phyloP scores from a whole-genome alignment of 1,284 basidiomycete genomes.

The Porogramme epimiltina region DNA sequence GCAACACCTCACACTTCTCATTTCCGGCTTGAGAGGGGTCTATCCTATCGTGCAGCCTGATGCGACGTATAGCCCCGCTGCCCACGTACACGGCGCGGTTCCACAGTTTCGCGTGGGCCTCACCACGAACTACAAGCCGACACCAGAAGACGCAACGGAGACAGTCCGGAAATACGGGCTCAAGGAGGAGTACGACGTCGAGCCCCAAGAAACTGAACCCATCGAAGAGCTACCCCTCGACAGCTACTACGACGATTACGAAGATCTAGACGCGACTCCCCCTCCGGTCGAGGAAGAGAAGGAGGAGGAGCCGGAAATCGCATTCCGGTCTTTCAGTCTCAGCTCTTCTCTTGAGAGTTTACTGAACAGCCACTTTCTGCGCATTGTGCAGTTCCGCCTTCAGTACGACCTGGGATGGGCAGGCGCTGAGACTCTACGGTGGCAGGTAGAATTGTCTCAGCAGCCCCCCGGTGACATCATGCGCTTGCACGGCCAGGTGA shows the following conservation, averaged over 20 bases:
- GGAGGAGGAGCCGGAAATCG: conserved; percentile 2
- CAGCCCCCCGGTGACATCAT: conserved; percentile 40
- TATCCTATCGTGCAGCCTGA: conserved; percentile 51
- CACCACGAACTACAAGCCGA: conserved; percentile 55
- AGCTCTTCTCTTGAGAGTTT: conserved; percentile 59
- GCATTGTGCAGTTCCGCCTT: conserved; percentile 50
- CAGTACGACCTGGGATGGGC: conserved; percentile 62
- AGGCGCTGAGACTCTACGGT: conserved; percentile 56
- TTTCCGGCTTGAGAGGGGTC: conserved; percentile 50
- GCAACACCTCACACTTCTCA: conserved; percentile 58
- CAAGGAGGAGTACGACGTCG: conserved; percentile 37
- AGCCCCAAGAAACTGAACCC: conserved; percentile 30
- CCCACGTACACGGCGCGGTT: conserved; percentile 32
- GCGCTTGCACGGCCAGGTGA: conserved; percentile 33
- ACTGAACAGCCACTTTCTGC: conserved; percentile 53
- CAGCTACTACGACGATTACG: conserved; percentile 12
- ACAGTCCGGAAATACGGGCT: conserved; percentile 50
- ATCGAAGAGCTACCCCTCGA: conserved; percentile 24
- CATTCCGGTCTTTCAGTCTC: conserved; percentile 58
- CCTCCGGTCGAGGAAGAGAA: conserved; percentile 9
- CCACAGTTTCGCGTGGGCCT: conserved; percentile 60
- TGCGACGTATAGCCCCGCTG: conserved; percentile 36
- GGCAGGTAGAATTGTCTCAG: conserved; percentile 50
- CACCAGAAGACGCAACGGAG: conserved; percentile 44
- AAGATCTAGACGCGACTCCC: conserved; percentile 10